These are phyloP conservation scores for Plantago elongata DNA, from an alignment of 257 asterid genomes.

Conservation along the genomic window DNA sequence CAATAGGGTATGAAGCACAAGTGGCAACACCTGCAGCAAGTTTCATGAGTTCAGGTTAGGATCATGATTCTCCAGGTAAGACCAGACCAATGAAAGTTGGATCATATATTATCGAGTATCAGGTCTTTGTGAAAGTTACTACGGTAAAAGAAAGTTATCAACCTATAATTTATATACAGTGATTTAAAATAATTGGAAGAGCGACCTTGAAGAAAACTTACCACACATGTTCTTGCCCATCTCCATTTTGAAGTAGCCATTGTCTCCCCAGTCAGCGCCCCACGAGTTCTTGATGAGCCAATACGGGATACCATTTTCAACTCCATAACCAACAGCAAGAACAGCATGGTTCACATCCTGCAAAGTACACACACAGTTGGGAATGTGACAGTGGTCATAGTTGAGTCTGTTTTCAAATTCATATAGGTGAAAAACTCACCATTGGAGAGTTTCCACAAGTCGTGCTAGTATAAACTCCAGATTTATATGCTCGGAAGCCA, in stretches of 20 bases:
- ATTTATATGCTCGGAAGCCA: constrained; percentile 49
- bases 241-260: constrained; percentile 95
- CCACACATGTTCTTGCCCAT: constrained; percentile 98
- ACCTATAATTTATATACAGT: neutral
- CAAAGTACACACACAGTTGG: neutral
- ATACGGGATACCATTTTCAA: constrained; percentile 71
- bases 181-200: neutral
- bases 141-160: neutral
- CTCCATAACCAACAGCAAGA: constrained; percentile 91
- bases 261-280: constrained; percentile 93
- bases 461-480: constrained; percentile 70
- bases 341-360: constrained; percentile 99
- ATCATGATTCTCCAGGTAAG: neutral
- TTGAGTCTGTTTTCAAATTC: too few species aligned
- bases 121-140: neutral
- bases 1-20: constrained; percentile 67
- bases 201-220: constrained; percentile 27
- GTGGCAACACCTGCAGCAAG: constrained; percentile 57
- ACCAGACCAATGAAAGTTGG: too few species aligned
- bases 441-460: constrained; percentile 60
- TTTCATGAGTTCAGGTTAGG: constrained; percentile 1
- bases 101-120: neutral
- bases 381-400: neutral
- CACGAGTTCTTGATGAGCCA: constrained; percentile 97
- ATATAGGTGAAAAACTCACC: constrained; percentile 38